Evolutionary conservation across 2,329 filamentous ascomycete genomes (phyloP).

Genomic region (Trichoderma sp.): DNA sequence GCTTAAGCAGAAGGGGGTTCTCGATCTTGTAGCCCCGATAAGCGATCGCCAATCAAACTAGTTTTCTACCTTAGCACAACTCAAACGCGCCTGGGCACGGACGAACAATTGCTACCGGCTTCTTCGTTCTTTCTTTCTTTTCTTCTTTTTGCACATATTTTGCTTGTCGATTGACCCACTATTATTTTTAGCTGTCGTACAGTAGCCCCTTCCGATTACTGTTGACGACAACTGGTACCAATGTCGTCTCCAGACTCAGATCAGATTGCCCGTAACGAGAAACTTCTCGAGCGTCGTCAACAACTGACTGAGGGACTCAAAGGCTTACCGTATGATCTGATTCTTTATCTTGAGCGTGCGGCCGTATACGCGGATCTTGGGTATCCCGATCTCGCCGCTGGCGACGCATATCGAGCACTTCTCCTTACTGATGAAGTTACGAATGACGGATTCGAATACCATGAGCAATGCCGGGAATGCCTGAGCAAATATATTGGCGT

Average conservation of each 20-base stretch:
- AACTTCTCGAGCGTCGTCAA: slow-evolving; percentile 58
- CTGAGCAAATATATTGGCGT: slow-evolving; percentile 45
- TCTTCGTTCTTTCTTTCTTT: not conserved
- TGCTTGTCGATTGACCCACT: not conserved
- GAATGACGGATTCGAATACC: slow-evolving; percentile 82
- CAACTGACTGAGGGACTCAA: slow-evolving; percentile 60
- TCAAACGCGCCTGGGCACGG: not conserved
- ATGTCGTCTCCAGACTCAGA: slow-evolving; percentile 40
- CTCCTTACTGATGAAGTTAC: slow-evolving; percentile 79
- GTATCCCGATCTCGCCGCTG: slow-evolving; percentile 87
- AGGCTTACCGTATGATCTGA: slow-evolving; percentile 61
- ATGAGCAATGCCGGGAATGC: slow-evolving; percentile 65
- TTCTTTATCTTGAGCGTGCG: slow-evolving; percentile 71
- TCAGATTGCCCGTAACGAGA: slow-evolving; percentile 45
- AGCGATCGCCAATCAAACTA: slow-evolving; percentile 8
- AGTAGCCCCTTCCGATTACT: slow-evolving; percentile 6
- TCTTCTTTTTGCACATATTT: not conserved
- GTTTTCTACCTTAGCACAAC: not conserved
- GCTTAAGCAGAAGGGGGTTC: not conserved
- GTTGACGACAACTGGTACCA: slow-evolving; percentile 23
- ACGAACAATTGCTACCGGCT: not conserved
- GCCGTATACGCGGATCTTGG: slow-evolving; percentile 71
- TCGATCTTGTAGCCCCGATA: slow-evolving; percentile 1
- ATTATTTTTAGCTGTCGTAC: not conserved
- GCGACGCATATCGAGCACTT: slow-evolving; percentile 89